Percentiles rank a stretch among this genome's conserved stretches.
Evolutionary conservation across 108 stramenopile species (phyloP).

Genomic region (Cyclotella kingstonii): DNA sequence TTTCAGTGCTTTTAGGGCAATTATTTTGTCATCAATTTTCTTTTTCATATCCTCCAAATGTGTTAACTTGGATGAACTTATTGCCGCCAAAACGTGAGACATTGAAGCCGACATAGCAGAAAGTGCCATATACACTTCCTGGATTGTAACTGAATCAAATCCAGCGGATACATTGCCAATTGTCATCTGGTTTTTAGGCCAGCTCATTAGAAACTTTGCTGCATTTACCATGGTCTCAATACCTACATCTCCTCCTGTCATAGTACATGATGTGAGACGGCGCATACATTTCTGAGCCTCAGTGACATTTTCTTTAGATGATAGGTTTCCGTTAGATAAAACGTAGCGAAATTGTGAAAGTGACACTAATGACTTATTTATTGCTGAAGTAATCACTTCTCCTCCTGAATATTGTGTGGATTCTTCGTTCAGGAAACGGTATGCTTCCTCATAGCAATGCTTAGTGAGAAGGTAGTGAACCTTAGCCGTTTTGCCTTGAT

Average conservation of each 20-base stretch:
- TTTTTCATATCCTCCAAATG: conserved; percentile 23
- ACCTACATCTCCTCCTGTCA: conserved; percentile 34
- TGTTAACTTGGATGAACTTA: conserved; percentile 7
- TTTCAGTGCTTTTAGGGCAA: conserved; percentile 29
- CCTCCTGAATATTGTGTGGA: conserved; percentile 3
- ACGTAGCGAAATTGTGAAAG: conserved; percentile 45
- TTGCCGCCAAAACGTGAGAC: conserved; percentile 12
- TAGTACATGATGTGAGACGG: conserved; percentile 23
- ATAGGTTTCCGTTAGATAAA: conserved; percentile 27
- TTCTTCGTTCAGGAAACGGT: conserved; percentile 24
- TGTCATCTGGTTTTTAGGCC: conserved; percentile 45
- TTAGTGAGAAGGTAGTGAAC: conserved; percentile 46
- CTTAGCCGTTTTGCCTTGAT: conserved; percentile 27
- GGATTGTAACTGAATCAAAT: conserved; percentile 8
- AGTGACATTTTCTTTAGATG: conserved; percentile 17
- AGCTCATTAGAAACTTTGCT: conserved; percentile 44
- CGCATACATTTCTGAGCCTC: conserved; percentile 38
- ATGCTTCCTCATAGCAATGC: conserved; percentile 49
- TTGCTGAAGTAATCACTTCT: conserved; percentile 31
- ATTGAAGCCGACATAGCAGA: conserved; percentile 41
- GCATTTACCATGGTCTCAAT: conserved; percentile 44
- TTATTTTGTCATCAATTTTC: conserved; percentile 27
- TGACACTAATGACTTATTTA: conserved; percentile 54
- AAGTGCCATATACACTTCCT: conserved; percentile 43
- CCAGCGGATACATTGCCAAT: background rate